Base-by-base conservation (phyloP, 1,284 basidiomycete species). In the Heterobasidion annosum region DNA sequence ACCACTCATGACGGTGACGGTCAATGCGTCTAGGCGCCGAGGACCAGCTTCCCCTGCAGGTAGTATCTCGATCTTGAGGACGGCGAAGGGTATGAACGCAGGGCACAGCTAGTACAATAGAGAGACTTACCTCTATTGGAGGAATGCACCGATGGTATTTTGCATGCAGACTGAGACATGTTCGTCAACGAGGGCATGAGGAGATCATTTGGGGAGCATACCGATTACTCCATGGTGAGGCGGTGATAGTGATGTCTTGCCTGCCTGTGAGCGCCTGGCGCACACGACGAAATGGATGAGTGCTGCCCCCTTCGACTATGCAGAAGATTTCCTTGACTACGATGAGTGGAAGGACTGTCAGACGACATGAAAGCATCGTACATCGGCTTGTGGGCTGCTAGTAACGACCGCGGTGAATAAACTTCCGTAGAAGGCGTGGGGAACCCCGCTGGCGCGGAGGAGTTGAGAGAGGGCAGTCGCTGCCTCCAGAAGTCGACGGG, bases 11-110 rank as follows among this genome's bases (percentile, higher is more conserved):
- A 69, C 75, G 74, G 83, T 83, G 51, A 82, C 78, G 1, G 82
- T 88, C 33, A 75, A 73, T 45, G 70, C 62, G 67, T 90, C 83
- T 42, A 91, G 74, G 60, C 77, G 78, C 53, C 86, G 82, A 49
- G 88, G 88, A 6, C 88, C 88, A 53, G 80, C 78, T 68, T 91
- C 88, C 18, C 88, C 88, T 47, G 87, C 88, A 25, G 83, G 82
- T 45, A 90, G 66, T 55, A 91, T 88, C 68, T 91, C 88, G 67
- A 91, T 88, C 88, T 91, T 51, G 34, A 10, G 5, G 18, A 15
- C 8, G 18, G 16, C 35, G 43, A 34, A 40, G 48, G 16, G 34
- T 47, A 48, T 32, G 34, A 45, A 42, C 32, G 49, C 35, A 53
- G 34, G 50, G 46, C 8, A 16, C 40, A 43, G 40, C 40, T 16